Evolutionary conservation across 257 asterid species (phyloP).

Genomic region (Solanum stenotomum): DNA sequence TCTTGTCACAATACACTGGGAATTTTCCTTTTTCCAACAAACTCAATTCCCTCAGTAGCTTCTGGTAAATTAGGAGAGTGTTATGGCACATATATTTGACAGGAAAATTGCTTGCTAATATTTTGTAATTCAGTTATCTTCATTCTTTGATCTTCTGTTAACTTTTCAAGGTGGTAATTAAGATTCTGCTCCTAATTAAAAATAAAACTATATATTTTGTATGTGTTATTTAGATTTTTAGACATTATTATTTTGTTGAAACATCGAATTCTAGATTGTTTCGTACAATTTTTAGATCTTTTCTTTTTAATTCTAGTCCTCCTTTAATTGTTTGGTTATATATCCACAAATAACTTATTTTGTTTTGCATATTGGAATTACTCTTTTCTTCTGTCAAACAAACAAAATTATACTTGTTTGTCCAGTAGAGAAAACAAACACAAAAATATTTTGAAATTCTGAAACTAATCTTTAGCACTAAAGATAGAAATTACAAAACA

Average conservation of each 20-base stretch:
- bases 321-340: background rate
- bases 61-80: background rate
- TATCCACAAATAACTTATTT: background rate
- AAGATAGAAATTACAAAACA: background rate
- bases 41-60: background rate
- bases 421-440: background rate
- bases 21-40: background rate
- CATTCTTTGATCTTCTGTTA: background rate
- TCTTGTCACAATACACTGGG: background rate
- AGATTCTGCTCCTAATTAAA: background rate
- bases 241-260: background rate
- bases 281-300: background rate
- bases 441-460: background rate
- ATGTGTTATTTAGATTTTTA: background rate
- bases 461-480: background rate
- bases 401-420: background rate
- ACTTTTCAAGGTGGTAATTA: background rate
- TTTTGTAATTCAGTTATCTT: background rate
- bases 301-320: background rate
- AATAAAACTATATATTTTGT: background rate
- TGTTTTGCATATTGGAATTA: background rate
- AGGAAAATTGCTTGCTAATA: background rate
- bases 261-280: background rate
- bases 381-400: background rate
- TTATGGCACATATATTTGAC: background rate